A percentile compares a stretch with the other conserved stretches of the same genome.
Conservation (phyloP, 768 basidiomycete species). For the Lepiota brunneoincarnata region DNA sequence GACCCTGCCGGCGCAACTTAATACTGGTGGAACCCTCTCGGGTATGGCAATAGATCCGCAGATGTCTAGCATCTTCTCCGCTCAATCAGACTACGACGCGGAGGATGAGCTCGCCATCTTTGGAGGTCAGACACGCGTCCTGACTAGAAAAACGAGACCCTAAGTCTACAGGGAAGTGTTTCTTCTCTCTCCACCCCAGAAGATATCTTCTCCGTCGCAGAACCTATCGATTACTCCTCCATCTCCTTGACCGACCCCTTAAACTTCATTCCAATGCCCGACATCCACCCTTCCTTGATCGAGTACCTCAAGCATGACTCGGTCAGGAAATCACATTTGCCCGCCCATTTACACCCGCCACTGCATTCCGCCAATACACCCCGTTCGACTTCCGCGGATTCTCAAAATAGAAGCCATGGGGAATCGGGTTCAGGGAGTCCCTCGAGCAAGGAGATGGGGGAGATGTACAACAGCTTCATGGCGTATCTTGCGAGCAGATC, state of each 20-base stretch:
- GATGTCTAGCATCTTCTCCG: constrained; percentile 11
- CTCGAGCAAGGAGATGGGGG: constrained; percentile 16
- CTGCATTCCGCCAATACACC: background rate
- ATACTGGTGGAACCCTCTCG: background rate
- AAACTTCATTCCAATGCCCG: constrained; percentile 16
- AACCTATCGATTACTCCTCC: background rate
- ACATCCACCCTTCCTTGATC: constrained; percentile 30
- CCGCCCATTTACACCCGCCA: background rate
- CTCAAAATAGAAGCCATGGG: background rate
- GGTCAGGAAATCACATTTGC: constrained; percentile 14
- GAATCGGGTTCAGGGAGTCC: constrained; percentile 1
- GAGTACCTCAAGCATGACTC: constrained; percentile 30
- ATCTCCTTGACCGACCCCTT: background rate
- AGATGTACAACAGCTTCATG: constrained; percentile 22
- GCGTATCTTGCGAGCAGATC: constrained; percentile 20
- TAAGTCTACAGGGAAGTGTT: constrained; percentile 12
- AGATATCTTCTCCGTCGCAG: background rate
- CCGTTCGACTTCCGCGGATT: background rate
- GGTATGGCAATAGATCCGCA: constrained; percentile 2
- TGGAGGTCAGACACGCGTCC: constrained; percentile 47
- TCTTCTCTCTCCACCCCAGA: constrained; percentile 6
- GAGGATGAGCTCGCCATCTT: constrained; percentile 53
- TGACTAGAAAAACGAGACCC: constrained; percentile 29
- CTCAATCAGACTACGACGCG: constrained; percentile 26
- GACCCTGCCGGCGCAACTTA: constrained; percentile 5